phyloP scores from a whole-genome alignment of 2,329 filamentous ascomycete genomes.

The Calonectria fujianensis region DNA sequence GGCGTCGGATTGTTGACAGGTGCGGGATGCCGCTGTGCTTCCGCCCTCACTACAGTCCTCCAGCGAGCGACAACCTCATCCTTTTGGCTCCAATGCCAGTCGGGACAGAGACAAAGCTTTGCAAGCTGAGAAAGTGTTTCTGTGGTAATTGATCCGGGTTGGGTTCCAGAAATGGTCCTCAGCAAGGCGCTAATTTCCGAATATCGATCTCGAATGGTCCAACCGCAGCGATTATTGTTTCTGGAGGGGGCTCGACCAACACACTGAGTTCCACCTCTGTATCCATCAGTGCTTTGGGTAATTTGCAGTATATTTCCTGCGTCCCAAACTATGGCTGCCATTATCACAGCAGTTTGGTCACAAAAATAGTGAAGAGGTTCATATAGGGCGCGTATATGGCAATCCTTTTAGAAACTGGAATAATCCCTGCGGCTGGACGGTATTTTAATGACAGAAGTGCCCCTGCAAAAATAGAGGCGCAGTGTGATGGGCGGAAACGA shows the following conservation, averaged over 20 bases:
- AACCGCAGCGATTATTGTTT: neutral
- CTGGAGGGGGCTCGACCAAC: neutral
- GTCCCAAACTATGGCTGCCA: neutral
- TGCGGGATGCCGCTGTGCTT: neutral
- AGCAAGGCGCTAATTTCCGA: neutral
- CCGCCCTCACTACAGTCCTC: neutral
- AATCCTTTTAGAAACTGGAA: neutral
- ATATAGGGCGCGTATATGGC: neutral
- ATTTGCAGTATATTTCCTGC: constrained; percentile 7
- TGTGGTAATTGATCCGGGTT: neutral
- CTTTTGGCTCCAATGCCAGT: neutral
- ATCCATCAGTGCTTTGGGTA: neutral
- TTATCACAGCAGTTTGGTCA: neutral
- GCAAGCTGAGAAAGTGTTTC: neutral
- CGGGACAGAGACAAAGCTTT: neutral
- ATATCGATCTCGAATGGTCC: constrained; percentile 1
- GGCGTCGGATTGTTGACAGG: neutral
- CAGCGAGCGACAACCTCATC: neutral
- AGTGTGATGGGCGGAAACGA: constrained; percentile 1
- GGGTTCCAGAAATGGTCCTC: neutral
- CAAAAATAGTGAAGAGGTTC: neutral
- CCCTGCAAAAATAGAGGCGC: neutral
- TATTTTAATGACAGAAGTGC: neutral
- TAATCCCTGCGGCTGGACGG: neutral
- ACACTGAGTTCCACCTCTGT: neutral